Base-by-base conservation (phyloP, 768 basidiomycete species). In the Pholiota microspora region DNA sequence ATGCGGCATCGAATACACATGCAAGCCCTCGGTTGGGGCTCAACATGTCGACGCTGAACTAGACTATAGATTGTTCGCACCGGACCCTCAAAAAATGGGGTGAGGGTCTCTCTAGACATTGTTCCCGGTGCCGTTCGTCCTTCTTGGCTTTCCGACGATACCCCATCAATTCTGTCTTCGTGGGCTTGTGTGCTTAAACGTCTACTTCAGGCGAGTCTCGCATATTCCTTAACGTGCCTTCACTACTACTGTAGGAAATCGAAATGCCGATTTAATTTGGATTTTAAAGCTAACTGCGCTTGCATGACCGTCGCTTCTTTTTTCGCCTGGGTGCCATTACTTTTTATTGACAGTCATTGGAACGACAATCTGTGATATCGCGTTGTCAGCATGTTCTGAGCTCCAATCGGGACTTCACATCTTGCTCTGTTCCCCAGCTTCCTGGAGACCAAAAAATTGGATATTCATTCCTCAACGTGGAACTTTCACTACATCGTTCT, bases 121-220 rank as follows among this genome's bases (percentile, higher is more conserved):
- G 48, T 34, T 49, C 21, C 48, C 48, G 48, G 48, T 49, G 48
- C 48, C 48, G 48, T 23, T 40, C 16, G 12, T 36, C 31, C 4
- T 49, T 24, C 48, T 34, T 49, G 23, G 48, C n/a, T 25, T 35
- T 49, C 48, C 48, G 48, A 49, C 48, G 48, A 49, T 49, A 49
- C 48, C 48, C 48, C 48, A 49, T 35, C 48, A 49, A 49, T 1
- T 32, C 7, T 35, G 34, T 32, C 48, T 42, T 42, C 21, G 40
- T 23, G 21, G 40, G 16, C 40, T 49, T 49, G 48, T 49, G 48
- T 49, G 48, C 48, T 49, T 49, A 49, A 49, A 36, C 16, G 48
- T 35, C 48, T 49, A 49, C 32, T 49, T 49, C 48, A 32, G 48
- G 48, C 21, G 29, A 49, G 28, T 6, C 31, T 34, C 9, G 21